Evolutionary conservation across 164 flowering plant species (phyloP).

Genomic region (Brasenia schreberi): DNA sequence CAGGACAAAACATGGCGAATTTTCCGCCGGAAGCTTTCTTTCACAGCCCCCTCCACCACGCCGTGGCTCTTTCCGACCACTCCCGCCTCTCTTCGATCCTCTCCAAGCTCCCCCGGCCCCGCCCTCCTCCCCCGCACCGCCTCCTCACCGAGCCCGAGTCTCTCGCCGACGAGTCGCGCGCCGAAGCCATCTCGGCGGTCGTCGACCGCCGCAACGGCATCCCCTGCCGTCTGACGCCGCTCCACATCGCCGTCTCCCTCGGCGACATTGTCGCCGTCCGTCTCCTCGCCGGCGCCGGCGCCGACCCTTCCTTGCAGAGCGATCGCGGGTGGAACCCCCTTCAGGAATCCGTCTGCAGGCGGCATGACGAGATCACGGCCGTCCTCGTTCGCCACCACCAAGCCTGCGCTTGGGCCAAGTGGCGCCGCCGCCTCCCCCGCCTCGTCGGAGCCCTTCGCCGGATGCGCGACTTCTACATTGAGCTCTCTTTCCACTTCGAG

Average conservation of each 20-base stretch:
- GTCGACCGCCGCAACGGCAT: conserved; percentile 84
- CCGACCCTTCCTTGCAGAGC: conserved; percentile 77
- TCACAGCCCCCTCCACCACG: conserved; percentile 78
- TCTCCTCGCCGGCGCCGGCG: conserved; percentile 56
- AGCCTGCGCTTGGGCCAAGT: conserved; percentile 70
- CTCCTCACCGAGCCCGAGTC: conserved; percentile 65
- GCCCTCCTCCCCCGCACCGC: conserved; percentile 37
- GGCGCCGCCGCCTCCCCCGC: conserved; percentile 88
- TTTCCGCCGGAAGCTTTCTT: conserved; percentile 31
- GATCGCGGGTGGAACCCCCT: conserved; percentile 80
- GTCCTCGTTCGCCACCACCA: conserved; percentile 50
- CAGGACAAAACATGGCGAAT: not conserved
- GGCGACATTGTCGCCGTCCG: conserved; percentile 41
- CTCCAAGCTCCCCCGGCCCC: conserved; percentile 55
- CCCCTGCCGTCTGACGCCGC: conserved; percentile 65
- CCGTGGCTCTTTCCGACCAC: conserved; percentile 58
- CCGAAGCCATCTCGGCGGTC: conserved; percentile 51
- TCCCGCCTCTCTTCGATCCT: conserved; percentile 37
- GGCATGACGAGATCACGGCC: conserved; percentile 34
- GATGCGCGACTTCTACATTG: conserved; percentile 96
- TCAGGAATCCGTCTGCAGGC: conserved; percentile 63
- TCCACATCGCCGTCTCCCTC: conserved; percentile 75
- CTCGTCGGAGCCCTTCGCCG: conserved; percentile 56
- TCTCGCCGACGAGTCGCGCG: conserved; percentile 45
- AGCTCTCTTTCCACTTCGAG: conserved; percentile 89